phyloP scores from a whole-genome alignment of 495 filamentous ascomycete genomes.

The Tuber umbilicatum region DNA sequence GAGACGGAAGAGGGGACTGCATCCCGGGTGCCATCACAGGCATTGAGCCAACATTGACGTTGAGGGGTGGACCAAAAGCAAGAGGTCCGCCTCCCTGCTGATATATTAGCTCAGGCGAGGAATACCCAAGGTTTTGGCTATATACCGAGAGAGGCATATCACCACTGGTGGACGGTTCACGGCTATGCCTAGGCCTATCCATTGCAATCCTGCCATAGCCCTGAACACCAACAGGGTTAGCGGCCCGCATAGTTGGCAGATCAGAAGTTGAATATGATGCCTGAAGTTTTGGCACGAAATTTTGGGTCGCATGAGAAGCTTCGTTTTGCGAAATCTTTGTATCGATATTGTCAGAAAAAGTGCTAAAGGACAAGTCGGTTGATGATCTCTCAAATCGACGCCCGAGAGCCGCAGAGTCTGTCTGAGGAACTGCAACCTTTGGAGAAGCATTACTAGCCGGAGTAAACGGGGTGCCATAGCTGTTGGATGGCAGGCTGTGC shows the following conservation, averaged over 20 bases:
- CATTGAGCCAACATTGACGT: conserved; percentile 27
- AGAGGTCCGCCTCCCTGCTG: conserved; percentile 24
- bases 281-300: conserved; percentile 57
- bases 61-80: conserved; percentile 39
- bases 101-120: conserved; percentile 17
- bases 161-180: conserved; percentile 35
- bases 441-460: conserved; percentile 41
- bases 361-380: conserved; percentile 35
- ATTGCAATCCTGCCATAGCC: conserved; percentile 34
- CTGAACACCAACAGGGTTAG: conserved; percentile 25
- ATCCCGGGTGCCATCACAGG: conserved; percentile 35
- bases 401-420: conserved; percentile 38
- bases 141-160: conserved; percentile 33
- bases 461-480: conserved; percentile 37
- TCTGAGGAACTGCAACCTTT: conserved; percentile 40
- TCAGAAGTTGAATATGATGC: conserved; percentile 87
- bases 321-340: conserved; percentile 31
- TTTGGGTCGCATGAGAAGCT: conserved; percentile 27
- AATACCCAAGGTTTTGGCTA: conserved; percentile 9
- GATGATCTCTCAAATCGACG: conserved; percentile 38
- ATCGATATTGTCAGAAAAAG: conserved; percentile 37
- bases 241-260: conserved; percentile 71
- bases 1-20: conserved; percentile 40
- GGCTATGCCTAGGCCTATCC: conserved; percentile 37
- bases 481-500: conserved; percentile 68